Percentiles rank a stretch among this genome's conserved stretches.
phyloP scores from a whole-genome alignment of 768 basidiomycete species.

The Trametes sanguinea region DNA sequence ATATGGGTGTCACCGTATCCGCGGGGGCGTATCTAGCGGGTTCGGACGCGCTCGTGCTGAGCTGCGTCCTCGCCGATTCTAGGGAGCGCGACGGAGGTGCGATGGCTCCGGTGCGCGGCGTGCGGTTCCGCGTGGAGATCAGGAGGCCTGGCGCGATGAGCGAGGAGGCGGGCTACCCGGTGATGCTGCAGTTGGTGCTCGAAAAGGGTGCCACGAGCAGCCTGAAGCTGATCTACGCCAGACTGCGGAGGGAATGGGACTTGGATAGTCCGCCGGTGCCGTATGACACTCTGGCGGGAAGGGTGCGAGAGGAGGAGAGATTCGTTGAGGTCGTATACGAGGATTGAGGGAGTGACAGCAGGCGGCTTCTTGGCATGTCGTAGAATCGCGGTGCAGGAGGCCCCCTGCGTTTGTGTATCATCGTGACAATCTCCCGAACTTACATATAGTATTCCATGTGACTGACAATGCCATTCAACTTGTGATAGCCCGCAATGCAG shows the following conservation, averaged over 20 bases:
- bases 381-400: too few relatives aligned
- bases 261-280: slow-evolving; percentile 44
- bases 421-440: too few relatives aligned
- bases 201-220: slow-evolving; percentile 87
- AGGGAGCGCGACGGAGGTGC: slow-evolving; percentile 47
- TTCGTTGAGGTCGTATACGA: slow-evolving; percentile 40
- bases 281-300: slow-evolving; percentile 1
- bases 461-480: neutral
- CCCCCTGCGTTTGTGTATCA: too few relatives aligned
- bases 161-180: slow-evolving; percentile 49
- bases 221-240: slow-evolving; percentile 73
- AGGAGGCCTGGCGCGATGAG: slow-evolving; percentile 44
- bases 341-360: slow-evolving; percentile 2
- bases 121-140: slow-evolving; percentile 84
- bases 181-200: slow-evolving; percentile 66
- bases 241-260: slow-evolving; percentile 71
- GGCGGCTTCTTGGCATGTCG: neutral
- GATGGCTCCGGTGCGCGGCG: slow-evolving; percentile 61
- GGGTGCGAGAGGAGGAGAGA: slow-evolving; percentile 32
- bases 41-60: slow-evolving; percentile 56
- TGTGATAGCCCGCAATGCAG: neutral
- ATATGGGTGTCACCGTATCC: slow-evolving; percentile 54
- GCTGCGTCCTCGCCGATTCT: slow-evolving; percentile 74
- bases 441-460: neutral
- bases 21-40: slow-evolving; percentile 37